Evolutionary conservation across 2,329 filamentous ascomycete species (phyloP), one percentile per base, ranked within the genome.

Genomic region (Aspergillus sp.): DNA sequence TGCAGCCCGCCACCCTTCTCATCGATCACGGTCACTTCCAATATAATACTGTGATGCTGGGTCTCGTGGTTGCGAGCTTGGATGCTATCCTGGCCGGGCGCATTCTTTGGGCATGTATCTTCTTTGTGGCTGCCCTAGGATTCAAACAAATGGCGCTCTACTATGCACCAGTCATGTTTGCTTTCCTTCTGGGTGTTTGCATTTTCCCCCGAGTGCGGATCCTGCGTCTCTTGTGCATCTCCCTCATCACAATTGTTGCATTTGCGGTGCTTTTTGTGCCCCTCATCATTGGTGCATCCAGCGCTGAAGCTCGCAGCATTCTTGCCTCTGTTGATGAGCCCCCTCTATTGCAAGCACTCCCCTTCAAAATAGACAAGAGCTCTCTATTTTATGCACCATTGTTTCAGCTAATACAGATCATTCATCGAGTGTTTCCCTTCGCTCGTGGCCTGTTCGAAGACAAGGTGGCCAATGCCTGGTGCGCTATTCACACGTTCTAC

Each of bases 131-230:
- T 11, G 88, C 91, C 3, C 74, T 98, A n/a, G 89, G 89, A 5
- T 98, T 97, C 76, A 98, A 98, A 74, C 93, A 98, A 67, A 98
- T 98, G 94, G 91, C 91, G 1, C 76, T 98, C 11, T 98, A 97
- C 71, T 98, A 96, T 67, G 90, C 94, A 3, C 90, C 94, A 10
- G 84, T 85, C 13, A 84, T 97, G 45, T 97, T 97, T 64, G 86
- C 89, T 29, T 98, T 90, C 60, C 81, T 98, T 2, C 74, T 97
- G 1, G 93, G 91, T 7, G 82, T 84, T 59, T 96, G 90, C 61
- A 57, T 94, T n/a, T 85, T 83, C 50, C 90, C 90, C 1, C 74
- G 75, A 8, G 68, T 90, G 57, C 83, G 85, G 44, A 56, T 83
- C 2, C 64, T 76, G 0, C 82, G 89, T 3, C 79, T 97, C 26